A percentile compares a stretch with the other conserved stretches of the same genome.
These are phyloP conservation scores for Aspergillus leporis DNA, from an alignment of 495 filamentous ascomycete species.

Conservation along the genomic window DNA sequence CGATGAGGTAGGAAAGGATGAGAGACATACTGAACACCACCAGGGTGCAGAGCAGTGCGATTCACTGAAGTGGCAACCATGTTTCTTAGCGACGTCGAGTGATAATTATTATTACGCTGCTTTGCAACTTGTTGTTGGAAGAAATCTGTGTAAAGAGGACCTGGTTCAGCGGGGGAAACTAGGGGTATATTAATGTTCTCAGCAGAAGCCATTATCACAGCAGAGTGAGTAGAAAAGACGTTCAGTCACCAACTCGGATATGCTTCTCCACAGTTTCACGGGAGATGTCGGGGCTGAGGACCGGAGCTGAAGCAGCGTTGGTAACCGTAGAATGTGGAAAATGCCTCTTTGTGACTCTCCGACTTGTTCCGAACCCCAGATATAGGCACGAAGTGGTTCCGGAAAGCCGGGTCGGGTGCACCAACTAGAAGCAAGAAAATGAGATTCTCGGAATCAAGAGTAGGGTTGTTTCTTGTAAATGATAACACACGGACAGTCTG, in stretches of 20 bases:
- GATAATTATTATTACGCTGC: slow-evolving; percentile 64
- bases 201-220: slow-evolving; percentile 38
- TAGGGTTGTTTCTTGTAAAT: neutral
- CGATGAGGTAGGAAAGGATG: slow-evolving; percentile 18
- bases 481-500: slow-evolving; percentile 6
- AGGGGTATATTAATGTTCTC: slow-evolving; percentile 50
- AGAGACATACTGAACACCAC: slow-evolving; percentile 81
- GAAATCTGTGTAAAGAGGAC: slow-evolving; percentile 58
- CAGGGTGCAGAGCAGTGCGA: slow-evolving; percentile 85
- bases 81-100: slow-evolving; percentile 56
- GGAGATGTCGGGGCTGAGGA: slow-evolving; percentile 45
- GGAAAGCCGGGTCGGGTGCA: slow-evolving; percentile 27
- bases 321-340: slow-evolving; percentile 33
- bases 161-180: slow-evolving; percentile 45
- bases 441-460: slow-evolving; percentile 10
- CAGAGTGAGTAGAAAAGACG: slow-evolving; percentile 28
- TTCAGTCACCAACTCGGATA: slow-evolving; percentile 27
- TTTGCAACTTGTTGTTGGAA: slow-evolving; percentile 59
- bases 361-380: slow-evolving; percentile 43
- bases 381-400: slow-evolving; percentile 43
- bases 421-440: slow-evolving; percentile 23
- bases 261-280: slow-evolving; percentile 48
- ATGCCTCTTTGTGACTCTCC: slow-evolving; percentile 31
- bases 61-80: slow-evolving; percentile 82
- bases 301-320: slow-evolving; percentile 40